Percentiles rank a stretch among this genome's conserved stretches.
Evolutionary conservation across 2,329 filamentous ascomycete genomes (phyloP).

Genomic region (Plectosphaerella cucumerina): DNA sequence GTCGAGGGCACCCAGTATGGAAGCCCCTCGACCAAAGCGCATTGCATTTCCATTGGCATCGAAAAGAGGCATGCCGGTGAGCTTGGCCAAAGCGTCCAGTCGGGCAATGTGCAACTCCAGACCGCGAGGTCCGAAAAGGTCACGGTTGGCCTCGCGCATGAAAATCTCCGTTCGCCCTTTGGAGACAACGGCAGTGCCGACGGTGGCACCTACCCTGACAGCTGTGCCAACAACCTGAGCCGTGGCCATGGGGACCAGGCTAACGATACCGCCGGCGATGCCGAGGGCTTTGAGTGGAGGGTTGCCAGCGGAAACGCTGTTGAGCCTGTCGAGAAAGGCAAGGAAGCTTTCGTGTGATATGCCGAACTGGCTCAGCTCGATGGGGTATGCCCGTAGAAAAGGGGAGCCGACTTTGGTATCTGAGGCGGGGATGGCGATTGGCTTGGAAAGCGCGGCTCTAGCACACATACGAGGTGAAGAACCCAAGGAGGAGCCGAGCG

Average conservation of each 20-base stretch:
- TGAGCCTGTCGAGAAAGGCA: slow-evolving; percentile 14
- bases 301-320: slow-evolving; percentile 12
- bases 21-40: slow-evolving; percentile 2
- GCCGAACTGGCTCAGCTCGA: slow-evolving; percentile 7
- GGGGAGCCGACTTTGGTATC: slow-evolving; percentile 12
- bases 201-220: slow-evolving; percentile 6
- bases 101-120: slow-evolving; percentile 12
- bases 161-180: slow-evolving; percentile 13
- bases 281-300: slow-evolving; percentile 14
- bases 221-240: slow-evolving; percentile 11
- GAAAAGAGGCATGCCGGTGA: slow-evolving; percentile 13
- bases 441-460: slow-evolving; percentile 8
- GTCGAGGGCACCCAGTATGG: slow-evolving; percentile 10
- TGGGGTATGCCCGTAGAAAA: slow-evolving; percentile 14
- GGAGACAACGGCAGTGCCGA: slow-evolving; percentile 8
- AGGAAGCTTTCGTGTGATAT: slow-evolving; percentile 12
- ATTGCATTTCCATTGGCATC: slow-evolving; percentile 10
- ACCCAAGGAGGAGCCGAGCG: too few species aligned
- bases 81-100: slow-evolving; percentile 13
- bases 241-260: slow-evolving; percentile 14
- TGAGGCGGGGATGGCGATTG: slow-evolving; percentile 14
- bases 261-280: slow-evolving; percentile 10
- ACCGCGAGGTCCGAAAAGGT: slow-evolving; percentile 9
- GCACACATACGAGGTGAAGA: too few species aligned
- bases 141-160: slow-evolving; percentile 9